Evolutionary conservation across 2,329 filamentous ascomycete species (phyloP).

Genomic region (Pezicula neosporulosa): DNA sequence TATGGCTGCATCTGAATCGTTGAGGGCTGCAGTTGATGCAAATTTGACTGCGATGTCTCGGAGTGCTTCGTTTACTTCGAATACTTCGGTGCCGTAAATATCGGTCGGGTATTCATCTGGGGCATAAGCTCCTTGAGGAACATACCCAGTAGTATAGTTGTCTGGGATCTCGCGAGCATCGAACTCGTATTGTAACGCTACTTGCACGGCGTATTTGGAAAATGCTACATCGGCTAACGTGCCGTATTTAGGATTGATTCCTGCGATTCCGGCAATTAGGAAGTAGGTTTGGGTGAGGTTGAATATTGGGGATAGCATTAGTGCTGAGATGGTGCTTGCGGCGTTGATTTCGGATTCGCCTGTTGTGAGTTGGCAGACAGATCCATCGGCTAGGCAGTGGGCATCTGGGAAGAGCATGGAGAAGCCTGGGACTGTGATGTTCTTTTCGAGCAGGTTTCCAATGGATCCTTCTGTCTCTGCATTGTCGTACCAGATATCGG

Average conservation of each 20-base stretch:
- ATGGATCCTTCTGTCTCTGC: slow-evolving; percentile 38
- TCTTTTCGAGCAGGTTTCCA: slow-evolving; percentile 52
- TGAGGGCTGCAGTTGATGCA: slow-evolving; percentile 48
- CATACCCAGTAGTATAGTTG: slow-evolving; percentile 65
- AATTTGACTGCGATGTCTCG: slow-evolving; percentile 49
- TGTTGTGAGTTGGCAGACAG: slow-evolving; percentile 66
- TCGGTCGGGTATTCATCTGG: slow-evolving; percentile 55
- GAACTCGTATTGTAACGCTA: slow-evolving; percentile 73
- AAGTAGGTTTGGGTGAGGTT: slow-evolving; percentile 68
- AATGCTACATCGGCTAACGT: slow-evolving; percentile 67
- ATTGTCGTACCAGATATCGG: slow-evolving; percentile 56
- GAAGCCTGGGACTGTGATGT: slow-evolving; percentile 57
- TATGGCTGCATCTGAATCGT: slow-evolving; percentile 44
- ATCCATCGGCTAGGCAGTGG: slow-evolving; percentile 57
- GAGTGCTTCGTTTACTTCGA: slow-evolving; percentile 60
- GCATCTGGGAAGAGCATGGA: slow-evolving; percentile 63
- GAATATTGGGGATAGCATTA: slow-evolving; percentile 59
- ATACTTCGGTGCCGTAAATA: slow-evolving; percentile 67
- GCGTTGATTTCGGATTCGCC: slow-evolving; percentile 75
- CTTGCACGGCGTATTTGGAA: slow-evolving; percentile 67
- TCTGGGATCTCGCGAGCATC: slow-evolving; percentile 64
- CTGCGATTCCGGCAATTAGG: slow-evolving; percentile 68
- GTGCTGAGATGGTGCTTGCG: slow-evolving; percentile 59
- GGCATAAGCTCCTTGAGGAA: slow-evolving; percentile 55
- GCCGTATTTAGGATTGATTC: slow-evolving; percentile 65